Conservation (phyloP, 164 flowering plant species). For the grape (Vitis vinifera) region ASM3070453v1 NC_081823.1:2862001-2862500, state of each 20-base stretch:
- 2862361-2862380: slow-evolving; percentile 40
- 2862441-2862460: slow-evolving; percentile 10
- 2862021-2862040: slow-evolving; percentile 27
- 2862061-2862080: slow-evolving; percentile 22
- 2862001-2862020: slow-evolving; percentile 44
- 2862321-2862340: slow-evolving; percentile 29
- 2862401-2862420: slow-evolving; percentile 28
- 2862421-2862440: slow-evolving; percentile 33
- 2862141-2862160: slow-evolving; percentile 29
- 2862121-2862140: slow-evolving; percentile 33
- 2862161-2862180: slow-evolving; percentile 44
- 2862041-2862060: slow-evolving; percentile 34
- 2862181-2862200: slow-evolving; percentile 31
- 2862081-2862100: slow-evolving; percentile 45
- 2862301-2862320: slow-evolving; percentile 12
- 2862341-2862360: slow-evolving; percentile 32
- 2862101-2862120: slow-evolving; percentile 40
- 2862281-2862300: slow-evolving; percentile 27
- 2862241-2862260: slow-evolving; percentile 17
- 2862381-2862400: slow-evolving; percentile 10
- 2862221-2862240: slow-evolving; percentile 5
- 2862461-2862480: neutral
- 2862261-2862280: slow-evolving; percentile 41
- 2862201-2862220: slow-evolving; percentile 31
- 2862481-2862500: too few relatives aligned